Evolutionary conservation across 2,329 filamentous ascomycete species (phyloP).

Genomic region (Colletotrichum navitas): DNA sequence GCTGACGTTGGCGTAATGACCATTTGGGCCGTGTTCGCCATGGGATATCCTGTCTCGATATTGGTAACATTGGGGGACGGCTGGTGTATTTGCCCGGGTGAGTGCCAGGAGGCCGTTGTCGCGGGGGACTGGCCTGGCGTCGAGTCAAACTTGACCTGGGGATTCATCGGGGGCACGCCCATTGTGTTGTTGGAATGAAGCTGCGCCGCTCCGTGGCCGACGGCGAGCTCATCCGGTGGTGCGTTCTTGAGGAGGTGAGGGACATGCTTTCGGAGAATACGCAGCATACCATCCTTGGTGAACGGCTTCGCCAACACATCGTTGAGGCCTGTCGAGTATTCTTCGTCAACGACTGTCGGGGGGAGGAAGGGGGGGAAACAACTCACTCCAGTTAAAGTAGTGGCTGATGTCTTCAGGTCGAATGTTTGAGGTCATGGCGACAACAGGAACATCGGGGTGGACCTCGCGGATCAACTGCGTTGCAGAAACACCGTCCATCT

Average conservation of each 20-base stretch:
- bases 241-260: slow-evolving; percentile 82
- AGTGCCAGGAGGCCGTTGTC: slow-evolving; percentile 63
- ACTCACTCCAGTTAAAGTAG: slow-evolving; percentile 76
- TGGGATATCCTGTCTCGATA: slow-evolving; percentile 62
- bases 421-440: slow-evolving; percentile 99
- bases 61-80: slow-evolving; percentile 57
- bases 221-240: slow-evolving; percentile 57
- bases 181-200: slow-evolving; percentile 53
- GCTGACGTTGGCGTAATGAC: slow-evolving; percentile 50
- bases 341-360: slow-evolving; percentile 30
- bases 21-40: slow-evolving; percentile 57
- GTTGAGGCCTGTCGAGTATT: slow-evolving; percentile 82
- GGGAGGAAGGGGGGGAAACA: neutral
- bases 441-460: slow-evolving; percentile 84
- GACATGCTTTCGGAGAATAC: slow-evolving; percentile 90
- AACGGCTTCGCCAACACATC: slow-evolving; percentile 98
- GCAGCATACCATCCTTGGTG: slow-evolving; percentile 86
- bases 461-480: slow-evolving; percentile 94
- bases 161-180: slow-evolving; percentile 46
- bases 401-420: slow-evolving; percentile 95
- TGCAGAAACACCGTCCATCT: slow-evolving; percentile 93
- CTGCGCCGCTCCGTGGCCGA: slow-evolving; percentile 48
- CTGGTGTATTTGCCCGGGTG: slow-evolving; percentile 65
- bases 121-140: slow-evolving; percentile 67
- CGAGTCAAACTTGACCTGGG: slow-evolving; percentile 62